Conservation (phyloP, 106 monocot genomes). For the Amphibolis antarctica region DNA sequence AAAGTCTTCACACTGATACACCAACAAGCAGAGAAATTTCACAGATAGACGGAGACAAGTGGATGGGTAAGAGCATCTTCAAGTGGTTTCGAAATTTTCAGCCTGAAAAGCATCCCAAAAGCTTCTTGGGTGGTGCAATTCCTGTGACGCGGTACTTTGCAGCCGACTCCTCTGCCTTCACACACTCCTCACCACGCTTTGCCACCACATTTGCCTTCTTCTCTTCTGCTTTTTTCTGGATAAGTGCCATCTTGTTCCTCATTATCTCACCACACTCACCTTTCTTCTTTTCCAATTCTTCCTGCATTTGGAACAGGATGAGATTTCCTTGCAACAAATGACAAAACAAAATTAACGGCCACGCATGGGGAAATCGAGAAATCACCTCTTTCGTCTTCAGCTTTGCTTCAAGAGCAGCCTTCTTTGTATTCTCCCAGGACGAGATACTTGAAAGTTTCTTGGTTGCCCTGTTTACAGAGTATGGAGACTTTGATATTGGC, state of each 20-base stretch:
- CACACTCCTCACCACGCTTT: conserved; percentile 10
- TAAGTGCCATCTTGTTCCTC: conserved; percentile 29
- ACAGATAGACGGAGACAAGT: not conserved
- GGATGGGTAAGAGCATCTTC: not conserved
- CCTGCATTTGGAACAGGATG: conserved; percentile 11
- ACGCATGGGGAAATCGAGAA: not conserved
- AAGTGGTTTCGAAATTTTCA: not conserved
- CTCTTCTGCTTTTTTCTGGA: conserved; percentile 41
- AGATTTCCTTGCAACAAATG: not conserved
- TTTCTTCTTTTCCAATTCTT: conserved; percentile 30
- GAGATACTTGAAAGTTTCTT: conserved; percentile 30
- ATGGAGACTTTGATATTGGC: too few species aligned
- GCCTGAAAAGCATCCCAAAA: conserved; percentile 13
- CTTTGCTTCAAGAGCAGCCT: conserved; percentile 31
- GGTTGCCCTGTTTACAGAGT: conserved; percentile 20
- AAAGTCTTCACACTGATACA: not conserved
- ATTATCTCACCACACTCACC: conserved; percentile 26
- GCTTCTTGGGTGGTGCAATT: conserved; percentile 20
- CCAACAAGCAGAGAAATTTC: not conserved
- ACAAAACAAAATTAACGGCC: not conserved
- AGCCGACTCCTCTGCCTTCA: conserved; percentile 34
- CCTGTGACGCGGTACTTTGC: conserved; percentile 28
- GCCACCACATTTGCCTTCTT: conserved; percentile 30
- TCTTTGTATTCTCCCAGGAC: conserved; percentile 45
- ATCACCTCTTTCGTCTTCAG: conserved; percentile 31